Percentiles rank a stretch among this genome's conserved stretches.
Conservation (phyloP, 2,329 filamentous ascomycete species). For the Aspergillus caelatus region DNA sequence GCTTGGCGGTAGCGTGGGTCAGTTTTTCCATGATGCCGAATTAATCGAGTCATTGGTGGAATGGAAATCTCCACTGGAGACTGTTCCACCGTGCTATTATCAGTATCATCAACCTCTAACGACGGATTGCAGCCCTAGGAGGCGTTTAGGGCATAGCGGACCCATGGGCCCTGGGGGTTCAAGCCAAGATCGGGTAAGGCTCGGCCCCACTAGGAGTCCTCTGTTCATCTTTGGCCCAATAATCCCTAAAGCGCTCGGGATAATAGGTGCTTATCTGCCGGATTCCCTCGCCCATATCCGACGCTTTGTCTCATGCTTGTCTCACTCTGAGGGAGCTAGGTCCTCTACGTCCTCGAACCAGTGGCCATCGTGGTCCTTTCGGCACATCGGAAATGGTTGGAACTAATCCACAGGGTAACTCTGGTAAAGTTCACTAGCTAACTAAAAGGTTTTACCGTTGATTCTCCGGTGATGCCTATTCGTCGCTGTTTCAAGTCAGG, state of each 20-base stretch:
- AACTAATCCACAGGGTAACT: not conserved
- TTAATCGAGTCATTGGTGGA: not conserved
- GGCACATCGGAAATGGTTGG: not conserved
- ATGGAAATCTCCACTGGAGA: not conserved
- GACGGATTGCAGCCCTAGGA: not conserved
- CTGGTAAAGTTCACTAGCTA: not conserved
- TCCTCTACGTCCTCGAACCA: not conserved
- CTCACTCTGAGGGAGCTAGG: constrained; percentile 1
- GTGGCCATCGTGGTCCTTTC: not conserved
- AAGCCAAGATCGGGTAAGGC: constrained; percentile 4
- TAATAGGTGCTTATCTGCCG: not conserved
- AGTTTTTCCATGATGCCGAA: not conserved
- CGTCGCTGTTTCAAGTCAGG: not conserved
- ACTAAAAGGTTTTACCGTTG: not conserved
- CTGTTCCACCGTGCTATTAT: not conserved
- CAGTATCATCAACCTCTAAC: not conserved
- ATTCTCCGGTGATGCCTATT: not conserved
- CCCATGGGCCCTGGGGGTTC: not conserved
- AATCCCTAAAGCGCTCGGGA: not conserved
- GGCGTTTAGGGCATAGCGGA: not conserved
- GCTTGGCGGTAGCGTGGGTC: not conserved
- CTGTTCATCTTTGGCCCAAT: not conserved
- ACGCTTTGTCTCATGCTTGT: not conserved
- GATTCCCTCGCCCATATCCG: not conserved
- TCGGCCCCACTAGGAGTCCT: not conserved